Conservation (phyloP, 352 stramenopile genomes). For the Pythium biforme region DNA sequence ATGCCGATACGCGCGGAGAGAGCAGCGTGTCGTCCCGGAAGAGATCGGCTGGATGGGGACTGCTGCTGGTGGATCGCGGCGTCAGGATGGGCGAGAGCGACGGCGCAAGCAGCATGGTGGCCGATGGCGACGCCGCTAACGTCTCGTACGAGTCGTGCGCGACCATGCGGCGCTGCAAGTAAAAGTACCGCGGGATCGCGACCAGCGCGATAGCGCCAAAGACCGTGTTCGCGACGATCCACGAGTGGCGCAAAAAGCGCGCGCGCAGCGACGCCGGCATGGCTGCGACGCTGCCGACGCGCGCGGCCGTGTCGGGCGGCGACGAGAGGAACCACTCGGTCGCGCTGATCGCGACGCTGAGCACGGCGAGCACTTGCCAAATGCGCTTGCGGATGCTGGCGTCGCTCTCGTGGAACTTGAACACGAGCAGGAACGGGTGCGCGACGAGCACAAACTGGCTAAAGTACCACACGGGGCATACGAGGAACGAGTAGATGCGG, state of each 20-base stretch:
- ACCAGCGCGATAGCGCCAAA: conserved; percentile 70
- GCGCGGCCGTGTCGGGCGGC: conserved; percentile 33
- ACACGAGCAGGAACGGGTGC: conserved; percentile 76
- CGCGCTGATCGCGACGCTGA: conserved; percentile 48
- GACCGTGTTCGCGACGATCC: conserved; percentile 78
- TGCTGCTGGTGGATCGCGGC: background rate
- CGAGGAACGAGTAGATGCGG: conserved; percentile 62
- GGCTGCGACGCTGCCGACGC: background rate
- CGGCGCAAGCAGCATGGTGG: conserved; percentile 15
- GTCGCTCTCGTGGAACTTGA: conserved; percentile 54
- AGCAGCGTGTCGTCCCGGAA: background rate
- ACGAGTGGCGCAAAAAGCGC: conserved; percentile 38
- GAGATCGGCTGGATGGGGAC: background rate
- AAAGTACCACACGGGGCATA: conserved; percentile 78
- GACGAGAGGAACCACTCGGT: conserved; percentile 74
- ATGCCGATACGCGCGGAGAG: background rate
- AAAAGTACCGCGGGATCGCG: conserved; percentile 72
- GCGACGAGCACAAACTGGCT: conserved; percentile 68
- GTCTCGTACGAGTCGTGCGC: conserved; percentile 52
- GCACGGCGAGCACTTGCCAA: conserved; percentile 48
- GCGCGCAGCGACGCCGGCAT: conserved; percentile 15
- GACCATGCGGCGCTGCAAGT: conserved; percentile 42
- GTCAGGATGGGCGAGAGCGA: conserved; percentile 13
- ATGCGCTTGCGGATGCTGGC: conserved; percentile 32
- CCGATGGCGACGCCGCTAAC: conserved; percentile 19